phyloP scores from a whole-genome alignment of 352 stramenopile genomes.

The Pythium dissotocum region DNA sequence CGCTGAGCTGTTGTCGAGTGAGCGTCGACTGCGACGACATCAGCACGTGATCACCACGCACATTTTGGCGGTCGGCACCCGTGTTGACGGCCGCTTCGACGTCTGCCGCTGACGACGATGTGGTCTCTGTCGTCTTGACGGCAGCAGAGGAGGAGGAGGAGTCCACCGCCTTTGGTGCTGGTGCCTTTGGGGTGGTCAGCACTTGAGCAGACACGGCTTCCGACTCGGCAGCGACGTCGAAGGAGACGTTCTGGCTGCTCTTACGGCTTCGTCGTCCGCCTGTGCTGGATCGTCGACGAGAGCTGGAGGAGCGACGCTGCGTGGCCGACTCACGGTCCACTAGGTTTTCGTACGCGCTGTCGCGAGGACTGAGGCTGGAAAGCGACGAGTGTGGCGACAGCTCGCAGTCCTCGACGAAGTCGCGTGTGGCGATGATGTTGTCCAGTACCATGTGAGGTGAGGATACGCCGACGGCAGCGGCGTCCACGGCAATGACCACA shows the following conservation, averaged over 20 bases:
- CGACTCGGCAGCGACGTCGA: background rate
- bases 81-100: background rate
- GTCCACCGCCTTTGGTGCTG: background rate
- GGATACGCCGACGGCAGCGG: background rate
- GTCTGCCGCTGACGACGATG: background rate
- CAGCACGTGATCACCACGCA: conserved; percentile 20
- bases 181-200: background rate
- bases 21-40: conserved; percentile 16
- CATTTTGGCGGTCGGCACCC: conserved; percentile 7
- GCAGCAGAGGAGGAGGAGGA: background rate
- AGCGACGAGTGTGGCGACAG: conserved; percentile 16
- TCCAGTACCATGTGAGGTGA: conserved; percentile 7
- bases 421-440: conserved; percentile 8
- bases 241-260: conserved; percentile 3
- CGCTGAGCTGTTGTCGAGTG: conserved; percentile 16
- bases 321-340: background rate
- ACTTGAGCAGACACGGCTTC: background rate
- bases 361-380: conserved; percentile 16
- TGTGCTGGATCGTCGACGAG: conserved; percentile 4
- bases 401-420: conserved; percentile 5
- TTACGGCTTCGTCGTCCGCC: conserved; percentile 2
- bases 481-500: background rate
- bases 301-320: background rate
- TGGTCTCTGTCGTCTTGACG: background rate
- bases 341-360: conserved; percentile 4